Conservation (phyloP, 176 grass and related monocot genomes). For the Secale cereale region DNA sequence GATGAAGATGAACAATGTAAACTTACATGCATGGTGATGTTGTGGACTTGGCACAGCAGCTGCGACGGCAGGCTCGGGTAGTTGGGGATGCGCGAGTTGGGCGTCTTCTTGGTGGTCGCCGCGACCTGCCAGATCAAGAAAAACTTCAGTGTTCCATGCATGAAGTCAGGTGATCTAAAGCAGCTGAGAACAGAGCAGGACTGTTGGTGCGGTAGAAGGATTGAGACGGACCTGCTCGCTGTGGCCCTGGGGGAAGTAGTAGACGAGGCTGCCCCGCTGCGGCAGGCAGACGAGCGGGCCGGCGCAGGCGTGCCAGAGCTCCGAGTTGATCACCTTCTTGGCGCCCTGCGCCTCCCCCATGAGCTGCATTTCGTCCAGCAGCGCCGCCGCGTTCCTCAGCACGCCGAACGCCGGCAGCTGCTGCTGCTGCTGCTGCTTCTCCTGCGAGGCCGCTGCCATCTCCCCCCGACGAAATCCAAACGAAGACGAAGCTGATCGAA, state of each 20-base stretch:
- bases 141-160: background rate
- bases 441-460: constrained; percentile 42
- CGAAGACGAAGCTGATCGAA: background rate
- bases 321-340: constrained; percentile 94
- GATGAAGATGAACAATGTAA: background rate
- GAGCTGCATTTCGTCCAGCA: constrained; percentile 99
- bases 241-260: constrained; percentile 95
- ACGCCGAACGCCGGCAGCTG: constrained; percentile 38
- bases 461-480: background rate
- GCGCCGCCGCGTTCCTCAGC: constrained; percentile 57
- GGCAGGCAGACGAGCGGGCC: constrained; percentile 86
- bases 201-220: background rate
- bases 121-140: constrained; percentile 53
- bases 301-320: constrained; percentile 97
- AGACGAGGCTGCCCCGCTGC: constrained; percentile 79
- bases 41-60: constrained; percentile 95
- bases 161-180: background rate
- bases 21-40: constrained; percentile 84
- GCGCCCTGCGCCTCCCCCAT: constrained; percentile 62
- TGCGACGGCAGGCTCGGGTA: constrained; percentile 90
- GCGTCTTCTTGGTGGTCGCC: constrained; percentile 76
- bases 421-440: constrained; percentile 62
- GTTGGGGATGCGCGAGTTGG: constrained; percentile 76
- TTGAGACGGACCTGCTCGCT: constrained; percentile 79
- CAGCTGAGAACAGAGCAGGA: background rate